A percentile compares a stretch with the other conserved stretches of the same genome.
Evolutionary conservation across 2,329 filamentous ascomycete genomes (phyloP).

Genomic region (Aspergillus fumigatus): DNA sequence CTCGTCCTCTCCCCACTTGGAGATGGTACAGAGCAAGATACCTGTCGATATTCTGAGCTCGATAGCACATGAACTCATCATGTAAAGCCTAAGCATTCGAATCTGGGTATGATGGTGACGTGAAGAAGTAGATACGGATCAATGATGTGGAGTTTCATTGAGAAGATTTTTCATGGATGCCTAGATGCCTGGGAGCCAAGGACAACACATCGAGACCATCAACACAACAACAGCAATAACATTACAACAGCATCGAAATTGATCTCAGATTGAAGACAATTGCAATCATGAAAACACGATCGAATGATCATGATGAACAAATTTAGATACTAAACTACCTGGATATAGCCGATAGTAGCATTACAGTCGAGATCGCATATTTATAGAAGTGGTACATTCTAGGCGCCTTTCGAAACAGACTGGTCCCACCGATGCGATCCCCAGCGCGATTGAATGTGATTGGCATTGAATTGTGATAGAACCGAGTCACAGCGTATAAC

Average conservation of each 20-base stretch:
- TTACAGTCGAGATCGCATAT: not conserved
- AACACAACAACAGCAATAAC: not conserved
- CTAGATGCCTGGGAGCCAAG: slow-evolving; percentile 10
- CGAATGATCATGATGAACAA: not conserved
- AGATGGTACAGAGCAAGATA: not conserved
- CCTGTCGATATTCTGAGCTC: not conserved
- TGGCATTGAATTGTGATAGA: not conserved
- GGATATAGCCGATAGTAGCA: not conserved
- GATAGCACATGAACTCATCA: not conserved
- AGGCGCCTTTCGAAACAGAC: slow-evolving; percentile 19
- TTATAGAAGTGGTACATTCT: not conserved
- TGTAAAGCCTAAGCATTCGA: not conserved
- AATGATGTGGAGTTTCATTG: not conserved
- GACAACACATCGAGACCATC: not conserved
- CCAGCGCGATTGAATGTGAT: not conserved
- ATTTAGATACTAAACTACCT: not conserved
- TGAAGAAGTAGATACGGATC: not conserved
- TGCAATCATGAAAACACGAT: not conserved
- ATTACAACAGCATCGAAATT: too few relatives aligned
- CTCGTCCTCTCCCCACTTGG: not conserved
- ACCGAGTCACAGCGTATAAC: not conserved
- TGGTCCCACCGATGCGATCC: slow-evolving; percentile 10
- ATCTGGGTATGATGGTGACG: not conserved
- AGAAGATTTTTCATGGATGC: slow-evolving; percentile 12
- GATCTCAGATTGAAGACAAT: not conserved